phyloP scores from a whole-genome alignment of 2,329 filamentous ascomycete species.

The Falciphora oryzae region DNA sequence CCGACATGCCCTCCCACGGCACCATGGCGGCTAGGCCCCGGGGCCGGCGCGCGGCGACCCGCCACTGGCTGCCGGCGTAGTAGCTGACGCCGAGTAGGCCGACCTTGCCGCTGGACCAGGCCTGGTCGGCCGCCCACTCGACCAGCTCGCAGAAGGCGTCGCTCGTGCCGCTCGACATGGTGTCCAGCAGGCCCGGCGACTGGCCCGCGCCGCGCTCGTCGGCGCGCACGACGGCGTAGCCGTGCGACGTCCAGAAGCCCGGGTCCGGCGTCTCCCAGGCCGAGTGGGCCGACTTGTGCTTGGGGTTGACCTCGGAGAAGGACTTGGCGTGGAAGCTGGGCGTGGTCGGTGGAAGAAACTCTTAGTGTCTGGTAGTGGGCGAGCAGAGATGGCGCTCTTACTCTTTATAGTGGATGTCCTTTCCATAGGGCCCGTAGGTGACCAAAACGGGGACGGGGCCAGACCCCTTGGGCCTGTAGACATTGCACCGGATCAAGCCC shows the following conservation, averaged over 20 bases:
- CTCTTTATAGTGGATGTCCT: constrained; percentile 61
- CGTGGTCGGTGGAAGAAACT: background rate
- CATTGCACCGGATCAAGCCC: constrained; percentile 30
- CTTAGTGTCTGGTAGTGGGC: background rate
- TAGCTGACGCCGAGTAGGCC: constrained; percentile 43
- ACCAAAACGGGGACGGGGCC: constrained; percentile 52
- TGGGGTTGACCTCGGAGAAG: constrained; percentile 44
- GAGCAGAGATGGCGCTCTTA: constrained; percentile 16
- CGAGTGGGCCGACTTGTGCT: constrained; percentile 47
- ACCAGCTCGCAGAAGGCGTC: constrained; percentile 44
- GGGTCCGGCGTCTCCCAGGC: constrained; percentile 57
- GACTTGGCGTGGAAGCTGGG: constrained; percentile 32
- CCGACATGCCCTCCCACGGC: constrained; percentile 48
- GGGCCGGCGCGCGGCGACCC: constrained; percentile 39
- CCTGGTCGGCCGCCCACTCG: constrained; percentile 41
- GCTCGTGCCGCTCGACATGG: constrained; percentile 41
- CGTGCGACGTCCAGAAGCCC: constrained; percentile 47
- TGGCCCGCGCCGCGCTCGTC: constrained; percentile 45
- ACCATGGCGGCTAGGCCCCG: constrained; percentile 41
- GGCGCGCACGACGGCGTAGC: constrained; percentile 49
- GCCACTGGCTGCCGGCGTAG: constrained; percentile 42
- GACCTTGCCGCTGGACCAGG: constrained; percentile 43
- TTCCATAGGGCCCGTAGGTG: constrained; percentile 70
- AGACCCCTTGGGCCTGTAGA: constrained; percentile 28
- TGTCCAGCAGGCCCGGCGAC: constrained; percentile 40